Conservation (phyloP, 306 rosid genomes). For the Pterocarpus macrocarpus region DNA sequence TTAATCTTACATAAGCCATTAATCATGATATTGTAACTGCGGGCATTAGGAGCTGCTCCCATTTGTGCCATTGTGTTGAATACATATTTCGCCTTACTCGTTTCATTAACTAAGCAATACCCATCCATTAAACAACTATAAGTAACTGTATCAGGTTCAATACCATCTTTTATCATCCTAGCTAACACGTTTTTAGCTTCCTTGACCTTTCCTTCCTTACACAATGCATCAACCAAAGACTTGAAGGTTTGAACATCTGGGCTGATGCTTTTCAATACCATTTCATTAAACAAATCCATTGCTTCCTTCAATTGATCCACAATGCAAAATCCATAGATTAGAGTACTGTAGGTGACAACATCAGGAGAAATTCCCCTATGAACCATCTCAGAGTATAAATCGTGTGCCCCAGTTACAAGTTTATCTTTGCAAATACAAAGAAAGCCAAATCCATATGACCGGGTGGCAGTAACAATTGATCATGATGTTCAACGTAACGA, state of each 20-base stretch:
- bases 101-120: neutral
- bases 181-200: neutral
- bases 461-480: too few relatives aligned
- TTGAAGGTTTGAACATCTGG: too few relatives aligned
- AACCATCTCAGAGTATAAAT: neutral
- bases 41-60: neutral
- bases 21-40: neutral
- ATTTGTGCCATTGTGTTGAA: neutral
- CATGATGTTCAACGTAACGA: too few relatives aligned
- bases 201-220: neutral
- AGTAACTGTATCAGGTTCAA: neutral
- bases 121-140: neutral
- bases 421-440: neutral
- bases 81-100: neutral
- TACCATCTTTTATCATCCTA: neutral
- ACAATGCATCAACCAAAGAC: too few relatives aligned
- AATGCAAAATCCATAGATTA: neutral
- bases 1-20: neutral
- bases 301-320: neutral
- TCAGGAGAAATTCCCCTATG: neutral
- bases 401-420: neutral
- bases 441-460: too few relatives aligned
- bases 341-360: neutral
- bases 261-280: too few relatives aligned
- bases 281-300: neutral